Evolutionary conservation across 2,329 filamentous ascomycete genomes (phyloP), one percentile per base, ranked within the genome.

Genomic region (Coleophoma eucalyptorum): DNA sequence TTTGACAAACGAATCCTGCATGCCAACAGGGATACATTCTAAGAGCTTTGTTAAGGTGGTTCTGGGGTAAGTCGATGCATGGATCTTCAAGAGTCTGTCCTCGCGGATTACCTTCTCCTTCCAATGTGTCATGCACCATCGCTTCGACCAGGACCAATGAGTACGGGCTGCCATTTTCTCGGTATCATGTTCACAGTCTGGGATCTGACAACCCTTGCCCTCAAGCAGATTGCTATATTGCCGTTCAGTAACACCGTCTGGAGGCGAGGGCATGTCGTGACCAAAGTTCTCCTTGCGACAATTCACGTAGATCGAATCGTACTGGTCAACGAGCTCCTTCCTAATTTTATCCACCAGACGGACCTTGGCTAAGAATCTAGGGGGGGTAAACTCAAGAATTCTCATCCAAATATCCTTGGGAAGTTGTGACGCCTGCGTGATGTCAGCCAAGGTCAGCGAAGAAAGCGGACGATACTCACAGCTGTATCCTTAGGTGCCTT

Each of bases 71-170:
- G 55, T 42, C 21, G 49, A 50, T 26, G 61, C 56, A 13, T 51
- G 54, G 20, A 51, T 52, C 53, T 64, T 64, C 6, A 63, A 34
- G n/a, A 65, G 48, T 15, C 57, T 55, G 54, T 65, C 62, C 43
- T 65, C 62, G 46, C 62, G 57, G 43, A 61, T 56, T 21, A 65
- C 61, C 43, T 59, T 62, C 4, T 19, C 43, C 45, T 56, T 56
- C 62, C 62, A 66, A 42, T 62, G 65, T 3, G 46, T 31, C 26
- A 47, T 48, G 46, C 63, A 66, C 58, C 61, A 64, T 54, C 63
- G 52, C 52, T 63, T 61, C 16, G 52, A 46, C 62, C 62, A 66
- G n/a, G 63, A 60, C 62, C 63, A 66, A 47, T 66, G 59, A 15
- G 62, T 59, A 55, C 61, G 53, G 2, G 55, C 56, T 18, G 60